phyloP scores from a whole-genome alignment of 108 stramenopile species.

The Cyclostephanos invisitatus region DNA sequence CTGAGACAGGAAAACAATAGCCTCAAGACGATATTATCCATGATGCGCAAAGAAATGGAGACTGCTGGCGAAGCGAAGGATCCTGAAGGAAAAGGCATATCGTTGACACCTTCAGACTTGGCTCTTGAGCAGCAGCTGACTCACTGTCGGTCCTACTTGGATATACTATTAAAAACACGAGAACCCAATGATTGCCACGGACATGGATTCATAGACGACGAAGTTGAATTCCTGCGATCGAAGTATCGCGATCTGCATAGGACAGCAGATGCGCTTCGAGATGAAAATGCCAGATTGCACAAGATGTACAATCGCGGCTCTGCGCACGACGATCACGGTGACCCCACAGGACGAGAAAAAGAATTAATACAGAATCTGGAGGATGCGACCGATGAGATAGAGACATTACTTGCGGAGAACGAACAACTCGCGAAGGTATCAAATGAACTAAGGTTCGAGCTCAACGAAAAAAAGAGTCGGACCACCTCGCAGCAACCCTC shows the following conservation, averaged over 20 bases:
- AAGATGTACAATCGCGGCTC: not conserved
- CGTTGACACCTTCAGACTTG: not conserved
- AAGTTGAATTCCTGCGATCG: conserved; percentile 25
- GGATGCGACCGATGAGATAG: conserved; percentile 40
- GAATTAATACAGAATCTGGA: conserved; percentile 38
- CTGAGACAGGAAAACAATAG: conserved; percentile 29
- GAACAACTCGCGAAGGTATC: conserved; percentile 24
- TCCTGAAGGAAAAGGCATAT: not conserved
- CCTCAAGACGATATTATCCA: conserved; percentile 34
- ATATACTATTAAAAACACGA: conserved; percentile 27
- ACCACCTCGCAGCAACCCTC: not conserved
- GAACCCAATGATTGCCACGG: not conserved
- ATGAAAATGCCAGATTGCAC: conserved; percentile 11
- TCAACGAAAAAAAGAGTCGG: conserved; percentile 1
- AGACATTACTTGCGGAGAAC: conserved; percentile 23
- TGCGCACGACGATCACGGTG: not conserved
- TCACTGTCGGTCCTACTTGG: conserved; percentile 36
- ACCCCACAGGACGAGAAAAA: conserved; percentile 21
- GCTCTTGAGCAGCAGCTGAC: conserved; percentile 27
- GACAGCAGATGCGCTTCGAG: conserved; percentile 26
- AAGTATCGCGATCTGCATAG: conserved; percentile 24
- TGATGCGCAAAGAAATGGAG: conserved; percentile 45
- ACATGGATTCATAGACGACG: conserved; percentile 8
- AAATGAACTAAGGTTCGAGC: conserved; percentile 29
- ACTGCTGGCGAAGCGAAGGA: conserved; percentile 12